Percentiles rank a stretch among this genome's conserved stretches.
Evolutionary conservation across 208 protist species (phyloP).

Genomic region (Wallacemonas sp.): DNA sequence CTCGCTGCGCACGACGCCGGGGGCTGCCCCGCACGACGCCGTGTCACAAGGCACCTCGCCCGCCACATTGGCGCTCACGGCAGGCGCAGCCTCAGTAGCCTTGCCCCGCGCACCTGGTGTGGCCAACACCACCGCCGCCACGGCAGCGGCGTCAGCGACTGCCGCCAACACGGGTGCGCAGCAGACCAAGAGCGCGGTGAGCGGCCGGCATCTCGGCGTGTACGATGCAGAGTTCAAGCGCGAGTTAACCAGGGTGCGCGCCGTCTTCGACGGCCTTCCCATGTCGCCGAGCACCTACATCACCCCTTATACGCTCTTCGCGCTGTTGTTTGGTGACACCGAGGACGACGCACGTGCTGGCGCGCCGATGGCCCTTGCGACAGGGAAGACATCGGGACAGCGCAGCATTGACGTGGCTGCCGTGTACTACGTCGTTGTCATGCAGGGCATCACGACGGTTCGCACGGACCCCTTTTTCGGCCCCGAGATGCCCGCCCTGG

Average conservation of each 20-base stretch:
- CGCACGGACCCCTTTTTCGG: slow-evolving; percentile 45
- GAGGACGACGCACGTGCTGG: neutral
- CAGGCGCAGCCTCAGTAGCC: too few relatives aligned
- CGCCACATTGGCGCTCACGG: too few relatives aligned
- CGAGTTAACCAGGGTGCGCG: slow-evolving; percentile 39
- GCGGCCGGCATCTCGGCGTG: slow-evolving; percentile 26
- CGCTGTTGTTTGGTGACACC: slow-evolving; percentile 37
- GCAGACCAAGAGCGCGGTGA: neutral
- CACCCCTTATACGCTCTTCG: slow-evolving; percentile 55
- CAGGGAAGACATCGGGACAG: neutral
- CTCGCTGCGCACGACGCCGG: too few relatives aligned
- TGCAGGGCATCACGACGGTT: slow-evolving; percentile 47
- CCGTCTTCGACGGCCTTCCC: slow-evolving; percentile 44
- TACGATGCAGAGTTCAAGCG: slow-evolving; percentile 47
- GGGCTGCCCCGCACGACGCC: too few relatives aligned
- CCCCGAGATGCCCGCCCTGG: slow-evolving; percentile 44
- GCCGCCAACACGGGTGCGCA: neutral
- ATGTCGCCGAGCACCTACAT: slow-evolving; percentile 50
- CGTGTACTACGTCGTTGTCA: slow-evolving; percentile 49
- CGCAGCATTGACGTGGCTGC: slow-evolving; percentile 28
- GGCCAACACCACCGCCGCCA: neutral
- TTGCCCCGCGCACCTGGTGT: neutral
- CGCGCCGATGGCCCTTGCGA: neutral
- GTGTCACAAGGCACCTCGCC: neutral
- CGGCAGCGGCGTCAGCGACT: neutral